These are phyloP conservation scores for Fusarium sp. DNA, from an alignment of 2,329 filamentous ascomycete genomes.

Conservation along the genomic window DNA sequence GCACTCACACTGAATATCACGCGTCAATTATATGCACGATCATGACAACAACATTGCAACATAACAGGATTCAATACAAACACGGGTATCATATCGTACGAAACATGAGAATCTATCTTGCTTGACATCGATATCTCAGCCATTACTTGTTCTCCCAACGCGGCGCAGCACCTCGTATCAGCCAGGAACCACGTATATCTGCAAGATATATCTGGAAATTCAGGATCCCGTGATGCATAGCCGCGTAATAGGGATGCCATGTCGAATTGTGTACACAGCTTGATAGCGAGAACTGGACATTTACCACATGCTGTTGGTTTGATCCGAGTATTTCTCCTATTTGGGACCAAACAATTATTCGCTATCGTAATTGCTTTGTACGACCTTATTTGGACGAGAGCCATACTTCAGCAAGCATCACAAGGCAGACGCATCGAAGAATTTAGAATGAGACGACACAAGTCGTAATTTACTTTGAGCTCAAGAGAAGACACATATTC, in stretches of 20 bases:
- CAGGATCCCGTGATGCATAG: slow-evolving; percentile 2
- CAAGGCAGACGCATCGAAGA: not conserved
- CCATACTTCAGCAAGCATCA: not conserved
- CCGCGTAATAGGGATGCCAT: slow-evolving; percentile 9
- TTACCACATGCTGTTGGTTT: not conserved
- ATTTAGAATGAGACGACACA: not conserved
- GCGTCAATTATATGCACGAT: not conserved
- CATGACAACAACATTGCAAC: not conserved
- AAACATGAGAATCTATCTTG: not conserved
- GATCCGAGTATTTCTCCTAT: not conserved
- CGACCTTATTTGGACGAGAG: no score
- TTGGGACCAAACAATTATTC: no score
- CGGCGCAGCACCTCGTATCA: slow-evolving; percentile 33
- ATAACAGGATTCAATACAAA: not conserved
- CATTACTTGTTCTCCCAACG: slow-evolving; percentile 4
- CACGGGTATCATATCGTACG: not conserved
- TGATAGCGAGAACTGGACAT: not conserved
- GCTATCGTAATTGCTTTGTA: no score
- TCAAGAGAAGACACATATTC: not conserved
- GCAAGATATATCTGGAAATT: not conserved
- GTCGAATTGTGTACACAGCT: not conserved
- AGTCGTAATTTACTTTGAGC: not conserved
- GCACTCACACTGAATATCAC: not conserved
- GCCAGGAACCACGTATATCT: not conserved
- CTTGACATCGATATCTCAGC: not conserved